phyloP scores from a whole-genome alignment of 129 eudicot species.

The Logfia minima region DNA sequence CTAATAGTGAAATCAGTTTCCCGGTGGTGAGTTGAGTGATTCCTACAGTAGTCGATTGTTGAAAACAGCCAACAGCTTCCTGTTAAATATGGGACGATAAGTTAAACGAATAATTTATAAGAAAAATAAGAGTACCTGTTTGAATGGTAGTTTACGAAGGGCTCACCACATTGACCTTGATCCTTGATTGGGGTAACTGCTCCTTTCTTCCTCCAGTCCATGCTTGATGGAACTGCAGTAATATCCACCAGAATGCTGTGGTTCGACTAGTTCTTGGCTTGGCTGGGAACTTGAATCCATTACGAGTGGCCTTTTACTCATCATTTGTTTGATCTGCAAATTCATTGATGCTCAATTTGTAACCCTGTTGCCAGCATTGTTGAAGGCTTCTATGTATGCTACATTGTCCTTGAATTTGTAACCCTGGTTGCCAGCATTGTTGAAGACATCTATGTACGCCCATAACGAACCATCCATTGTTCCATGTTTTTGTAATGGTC shows the following conservation, averaged over 20 bases:
- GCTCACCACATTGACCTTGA: slow-evolving; percentile 29
- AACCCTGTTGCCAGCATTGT: neutral
- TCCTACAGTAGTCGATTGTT: slow-evolving; percentile 63
- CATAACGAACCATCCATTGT: slow-evolving; percentile 42
- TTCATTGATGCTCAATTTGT: too few species aligned
- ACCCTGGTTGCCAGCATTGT: slow-evolving; percentile 21
- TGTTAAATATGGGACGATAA: slow-evolving; percentile 10
- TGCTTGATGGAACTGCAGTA: slow-evolving; percentile 37
- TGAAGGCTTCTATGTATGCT: neutral
- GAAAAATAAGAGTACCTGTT: neutral
- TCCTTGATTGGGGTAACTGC: slow-evolving; percentile 21
- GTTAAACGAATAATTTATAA: neutral
- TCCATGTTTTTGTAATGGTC: slow-evolving; percentile 30
- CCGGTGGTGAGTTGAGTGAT: slow-evolving; percentile 59
- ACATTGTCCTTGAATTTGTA: slow-evolving; percentile 29
- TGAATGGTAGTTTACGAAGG: neutral
- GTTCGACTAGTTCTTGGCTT: neutral
- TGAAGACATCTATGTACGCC: slow-evolving; percentile 34
- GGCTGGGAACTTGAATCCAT: slow-evolving; percentile 35
- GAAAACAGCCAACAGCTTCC: slow-evolving; percentile 93
- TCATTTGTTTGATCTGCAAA: too few species aligned
- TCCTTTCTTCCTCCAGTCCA: slow-evolving; percentile 25
- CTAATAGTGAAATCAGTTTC: slow-evolving; percentile 61
- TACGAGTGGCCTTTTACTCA: slow-evolving; percentile 28
- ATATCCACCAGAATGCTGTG: slow-evolving; percentile 58